phyloP scores from a whole-genome alignment of 345 rosid species.

The Xanthoceras sorbifolium region DNA sequence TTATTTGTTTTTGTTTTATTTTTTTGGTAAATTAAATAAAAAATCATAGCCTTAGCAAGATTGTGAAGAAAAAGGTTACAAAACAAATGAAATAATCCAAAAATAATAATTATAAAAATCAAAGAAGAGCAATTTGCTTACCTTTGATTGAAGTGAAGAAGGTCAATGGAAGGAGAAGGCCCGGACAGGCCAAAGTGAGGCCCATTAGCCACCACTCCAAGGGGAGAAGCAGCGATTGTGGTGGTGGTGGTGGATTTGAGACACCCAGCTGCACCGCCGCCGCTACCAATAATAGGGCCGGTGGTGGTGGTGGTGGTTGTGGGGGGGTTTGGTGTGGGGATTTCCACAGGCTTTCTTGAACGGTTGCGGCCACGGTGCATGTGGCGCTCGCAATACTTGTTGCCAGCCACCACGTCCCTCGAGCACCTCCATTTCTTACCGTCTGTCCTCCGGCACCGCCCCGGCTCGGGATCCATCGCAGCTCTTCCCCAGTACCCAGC shows the following conservation, averaged over 20 bases:
- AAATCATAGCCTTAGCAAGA: no score
- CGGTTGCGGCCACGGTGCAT: conserved; percentile 99
- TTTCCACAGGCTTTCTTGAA: conserved; percentile 99
- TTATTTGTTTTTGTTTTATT: no score
- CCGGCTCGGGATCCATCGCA: conserved; percentile 97
- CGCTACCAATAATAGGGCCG: conserved; percentile 14
- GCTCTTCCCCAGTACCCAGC: conserved; percentile 82
- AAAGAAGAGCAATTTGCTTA: conserved; percentile 18
- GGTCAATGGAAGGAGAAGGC: conserved; percentile 58
- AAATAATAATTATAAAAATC: background rate
- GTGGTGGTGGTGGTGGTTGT: background rate
- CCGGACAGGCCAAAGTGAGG: conserved; percentile 45
- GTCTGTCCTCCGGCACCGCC: conserved; percentile 95
- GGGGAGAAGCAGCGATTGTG: conserved; percentile 29
- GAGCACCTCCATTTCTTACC: conserved; percentile 99
- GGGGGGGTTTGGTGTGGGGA: conserved; percentile 54
- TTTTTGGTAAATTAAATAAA: no score
- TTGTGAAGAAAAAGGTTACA: no score
- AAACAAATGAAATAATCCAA: no score
- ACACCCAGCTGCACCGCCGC: conserved; percentile 23
- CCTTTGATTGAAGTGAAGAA: conserved; percentile 61
- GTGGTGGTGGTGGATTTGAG: conserved; percentile 13
- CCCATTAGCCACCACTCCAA: conserved; percentile 40
- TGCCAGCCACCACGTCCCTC: conserved; percentile 83
- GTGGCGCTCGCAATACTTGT: conserved; percentile 99